Evolutionary conservation across 768 basidiomycete species (phyloP).

Genomic region (Psilocybe sp.): DNA sequence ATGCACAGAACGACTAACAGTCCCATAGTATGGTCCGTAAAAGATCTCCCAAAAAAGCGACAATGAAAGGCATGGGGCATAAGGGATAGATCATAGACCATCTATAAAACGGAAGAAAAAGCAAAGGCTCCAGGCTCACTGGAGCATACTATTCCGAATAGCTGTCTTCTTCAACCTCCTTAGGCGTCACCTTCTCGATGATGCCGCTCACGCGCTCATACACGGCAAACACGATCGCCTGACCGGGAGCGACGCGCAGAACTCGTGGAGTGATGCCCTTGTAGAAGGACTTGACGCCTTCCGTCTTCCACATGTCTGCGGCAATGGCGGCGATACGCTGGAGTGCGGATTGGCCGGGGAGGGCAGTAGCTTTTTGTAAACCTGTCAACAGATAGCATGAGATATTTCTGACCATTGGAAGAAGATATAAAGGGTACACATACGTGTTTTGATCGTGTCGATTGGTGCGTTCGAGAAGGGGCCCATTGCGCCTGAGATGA

Average conservation of each 20-base stretch:
- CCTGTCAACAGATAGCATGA: constrained; percentile 41
- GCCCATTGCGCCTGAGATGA: constrained; percentile 96
- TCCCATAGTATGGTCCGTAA: too few species aligned
- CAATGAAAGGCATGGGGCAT: too few species aligned
- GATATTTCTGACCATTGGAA: not conserved
- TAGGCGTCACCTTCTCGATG: constrained; percentile 68
- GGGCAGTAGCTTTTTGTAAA: constrained; percentile 78
- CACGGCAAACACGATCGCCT: constrained; percentile 96
- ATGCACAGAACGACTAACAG: too few species aligned
- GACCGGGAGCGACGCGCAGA: constrained; percentile 93
- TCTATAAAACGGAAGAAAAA: too few species aligned
- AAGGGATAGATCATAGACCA: too few species aligned
- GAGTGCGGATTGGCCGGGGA: constrained; percentile 73
- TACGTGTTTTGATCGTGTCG: constrained; percentile 93
- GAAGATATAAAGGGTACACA: constrained; percentile 23
- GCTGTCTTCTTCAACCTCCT: constrained; percentile 52
- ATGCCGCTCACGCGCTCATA: constrained; percentile 82
- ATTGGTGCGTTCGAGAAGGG: constrained; percentile 98
- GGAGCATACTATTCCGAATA: constrained; percentile 67
- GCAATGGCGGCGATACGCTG: constrained; percentile 80
- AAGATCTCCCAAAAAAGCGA: too few species aligned
- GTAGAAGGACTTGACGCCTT: constrained; percentile 90
- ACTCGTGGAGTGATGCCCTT: constrained; percentile 98
- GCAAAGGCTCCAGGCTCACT: not conserved
- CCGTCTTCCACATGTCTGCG: constrained; percentile 88